These are phyloP conservation scores for Rozella allomycis DNA, from an alignment of 371 early-diverging fungal genomes.

Conservation along the genomic window DNA sequence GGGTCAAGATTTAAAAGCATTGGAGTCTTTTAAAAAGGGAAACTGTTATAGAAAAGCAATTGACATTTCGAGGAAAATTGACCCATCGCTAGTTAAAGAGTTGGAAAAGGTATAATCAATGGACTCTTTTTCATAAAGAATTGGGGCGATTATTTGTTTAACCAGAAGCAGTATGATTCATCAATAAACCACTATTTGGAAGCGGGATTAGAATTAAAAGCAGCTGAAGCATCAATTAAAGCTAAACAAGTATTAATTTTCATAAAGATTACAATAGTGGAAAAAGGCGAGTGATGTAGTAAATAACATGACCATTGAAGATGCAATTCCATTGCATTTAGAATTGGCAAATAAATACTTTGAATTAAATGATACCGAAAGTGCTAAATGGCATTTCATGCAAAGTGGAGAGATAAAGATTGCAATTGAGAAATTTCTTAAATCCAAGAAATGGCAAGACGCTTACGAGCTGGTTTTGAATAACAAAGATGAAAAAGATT, in stretches of 20 bases:
- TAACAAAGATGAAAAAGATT: constrained; percentile 23
- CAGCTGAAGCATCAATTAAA: constrained; percentile 19
- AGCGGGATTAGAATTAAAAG: constrained; percentile 22
- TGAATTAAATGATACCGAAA: constrained; percentile 8
- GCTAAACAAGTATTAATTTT: constrained; percentile 13
- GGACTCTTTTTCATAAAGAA: constrained; percentile 6
- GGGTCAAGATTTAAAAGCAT: constrained; percentile 17
- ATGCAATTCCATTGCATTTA: constrained; percentile 13
- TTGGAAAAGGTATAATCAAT: constrained; percentile 12
- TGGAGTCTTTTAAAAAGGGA: constrained; percentile 23
- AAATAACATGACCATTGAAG: constrained; percentile 21
- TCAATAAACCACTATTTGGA: constrained; percentile 36
- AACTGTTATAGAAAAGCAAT: constrained; percentile 27
- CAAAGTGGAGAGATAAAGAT: constrained; percentile 19
- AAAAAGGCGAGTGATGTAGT: constrained; percentile 27
- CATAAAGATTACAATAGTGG: constrained; percentile 12
- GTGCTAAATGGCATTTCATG: constrained; percentile 27
- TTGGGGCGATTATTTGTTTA: constrained; percentile 30
- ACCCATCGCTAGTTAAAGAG: constrained; percentile 19
- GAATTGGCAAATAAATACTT: constrained; percentile 23
- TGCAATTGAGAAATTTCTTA: constrained; percentile 31
- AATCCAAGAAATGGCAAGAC: constrained; percentile 23
- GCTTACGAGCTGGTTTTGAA: constrained; percentile 25
- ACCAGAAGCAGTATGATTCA: constrained; percentile 25
- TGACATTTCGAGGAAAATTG: constrained; percentile 16